Evolutionary conservation across 495 filamentous ascomycete genomes (phyloP).

Genomic region (Talaromyces stipitatus): DNA sequence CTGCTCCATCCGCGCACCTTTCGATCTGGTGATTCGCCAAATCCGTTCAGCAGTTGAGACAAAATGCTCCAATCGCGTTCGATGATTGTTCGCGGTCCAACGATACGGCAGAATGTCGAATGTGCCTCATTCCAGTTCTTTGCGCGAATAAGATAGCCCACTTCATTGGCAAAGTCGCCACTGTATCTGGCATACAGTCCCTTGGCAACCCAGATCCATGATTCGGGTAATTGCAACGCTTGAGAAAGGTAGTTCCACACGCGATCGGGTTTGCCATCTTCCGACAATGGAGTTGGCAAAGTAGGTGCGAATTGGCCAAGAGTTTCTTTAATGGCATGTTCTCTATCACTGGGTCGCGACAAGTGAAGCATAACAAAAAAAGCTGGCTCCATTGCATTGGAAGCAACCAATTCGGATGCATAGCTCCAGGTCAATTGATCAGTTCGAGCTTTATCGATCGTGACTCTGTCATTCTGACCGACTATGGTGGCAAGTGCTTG

Average conservation of each 20-base stretch:
- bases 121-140: slow-evolving; percentile 75
- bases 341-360: slow-evolving; percentile 51
- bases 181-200: slow-evolving; percentile 69
- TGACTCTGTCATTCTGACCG: slow-evolving; percentile 34
- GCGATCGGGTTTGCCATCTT: slow-evolving; percentile 34
- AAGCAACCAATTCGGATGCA: slow-evolving; percentile 61
- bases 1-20: slow-evolving; percentile 57
- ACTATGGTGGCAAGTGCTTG: slow-evolving; percentile 47
- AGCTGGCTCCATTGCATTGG: slow-evolving; percentile 58
- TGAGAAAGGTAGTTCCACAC: slow-evolving; percentile 50
- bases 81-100: slow-evolving; percentile 74
- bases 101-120: slow-evolving; percentile 63
- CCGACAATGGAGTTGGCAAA: slow-evolving; percentile 48
- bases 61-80: slow-evolving; percentile 64
- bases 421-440: slow-evolving; percentile 64
- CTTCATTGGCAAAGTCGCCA: slow-evolving; percentile 57
- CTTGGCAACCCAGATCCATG: slow-evolving; percentile 83
- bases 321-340: slow-evolving; percentile 58
- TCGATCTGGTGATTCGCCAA: slow-evolving; percentile 44
- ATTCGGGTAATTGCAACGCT: slow-evolving; percentile 57
- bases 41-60: slow-evolving; percentile 55
- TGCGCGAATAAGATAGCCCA: slow-evolving; percentile 68
- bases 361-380: slow-evolving; percentile 75
- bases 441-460: slow-evolving; percentile 34
- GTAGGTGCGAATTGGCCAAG: slow-evolving; percentile 48